Evolutionary conservation across 2,329 filamentous ascomycete species (phyloP).

Genomic region (Aspergillus carbonarius): DNA sequence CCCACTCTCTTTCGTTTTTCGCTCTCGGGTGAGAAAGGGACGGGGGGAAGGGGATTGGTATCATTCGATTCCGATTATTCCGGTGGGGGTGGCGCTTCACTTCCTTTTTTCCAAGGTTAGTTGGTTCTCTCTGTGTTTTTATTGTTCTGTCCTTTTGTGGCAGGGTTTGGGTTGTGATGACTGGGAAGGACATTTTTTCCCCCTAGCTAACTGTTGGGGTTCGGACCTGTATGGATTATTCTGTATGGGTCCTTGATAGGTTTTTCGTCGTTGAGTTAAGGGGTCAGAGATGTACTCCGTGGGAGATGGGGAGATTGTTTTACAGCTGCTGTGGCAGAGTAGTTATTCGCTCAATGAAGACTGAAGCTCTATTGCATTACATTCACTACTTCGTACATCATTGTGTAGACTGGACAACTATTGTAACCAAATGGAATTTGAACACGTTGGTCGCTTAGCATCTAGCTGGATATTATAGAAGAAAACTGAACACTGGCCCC

Average conservation of each 20-base stretch:
- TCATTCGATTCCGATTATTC: constrained; percentile 94
- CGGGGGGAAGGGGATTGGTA: constrained; percentile 45
- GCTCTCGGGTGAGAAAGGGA: neutral
- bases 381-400: neutral
- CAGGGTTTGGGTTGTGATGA: constrained; percentile 11
- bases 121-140: constrained; percentile 28
- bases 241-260: neutral
- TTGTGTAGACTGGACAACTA: neutral
- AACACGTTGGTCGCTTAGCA: constrained; percentile 19
- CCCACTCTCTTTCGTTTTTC: constrained; percentile 19
- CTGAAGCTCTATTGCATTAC: neutral
- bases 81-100: constrained; percentile 75
- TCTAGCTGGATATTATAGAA: constrained; percentile 23
- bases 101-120: constrained; percentile 53
- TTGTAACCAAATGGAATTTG: constrained; percentile 10
- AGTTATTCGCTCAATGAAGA: neutral
- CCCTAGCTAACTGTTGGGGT: constrained; percentile 37
- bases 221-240: constrained; percentile 17
- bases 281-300: neutral
- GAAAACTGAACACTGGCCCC: constrained; percentile 8
- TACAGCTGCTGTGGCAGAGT: neutral
- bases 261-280: neutral
- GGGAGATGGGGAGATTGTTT: neutral
- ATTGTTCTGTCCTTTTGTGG: constrained; percentile 5
- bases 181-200: constrained; percentile 20